phyloP scores from a whole-genome alignment of 2,329 filamentous ascomycete species.

The Neobulgaria alba region DNA sequence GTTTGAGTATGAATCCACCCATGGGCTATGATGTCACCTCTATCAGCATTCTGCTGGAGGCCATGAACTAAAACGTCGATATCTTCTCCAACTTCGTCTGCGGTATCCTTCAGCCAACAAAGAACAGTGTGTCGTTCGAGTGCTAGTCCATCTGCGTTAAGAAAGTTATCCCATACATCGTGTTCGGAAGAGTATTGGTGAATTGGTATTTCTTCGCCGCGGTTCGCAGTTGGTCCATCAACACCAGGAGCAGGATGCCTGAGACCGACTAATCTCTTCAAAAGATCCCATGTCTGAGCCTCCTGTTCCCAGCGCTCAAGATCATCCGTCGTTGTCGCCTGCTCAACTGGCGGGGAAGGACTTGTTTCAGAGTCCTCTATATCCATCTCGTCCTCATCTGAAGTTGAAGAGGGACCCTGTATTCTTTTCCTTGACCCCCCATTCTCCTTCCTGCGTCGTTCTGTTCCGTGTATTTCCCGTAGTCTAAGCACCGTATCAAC shows the following conservation, averaged over 20 bases:
- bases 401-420: constrained; percentile 22
- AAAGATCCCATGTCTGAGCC: constrained; percentile 81
- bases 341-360: constrained; percentile 24
- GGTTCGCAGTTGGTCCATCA: constrained; percentile 24
- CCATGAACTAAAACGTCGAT: constrained; percentile 70
- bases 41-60: constrained; percentile 65
- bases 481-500: constrained; percentile 36
- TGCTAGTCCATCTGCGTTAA: constrained; percentile 63
- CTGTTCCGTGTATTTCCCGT: constrained; percentile 31
- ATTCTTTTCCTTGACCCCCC: constrained; percentile 30
- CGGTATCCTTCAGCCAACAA: constrained; percentile 77
- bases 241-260: constrained; percentile 51
- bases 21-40: constrained; percentile 73
- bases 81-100: constrained; percentile 56
- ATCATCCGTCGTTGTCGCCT: constrained; percentile 35
- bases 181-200: constrained; percentile 50
- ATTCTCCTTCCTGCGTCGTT: constrained; percentile 24
- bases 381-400: constrained; percentile 27
- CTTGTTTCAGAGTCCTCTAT: constrained; percentile 47
- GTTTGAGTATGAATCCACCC: constrained; percentile 91
- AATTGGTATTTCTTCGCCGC: constrained; percentile 21
- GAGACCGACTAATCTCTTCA: constrained; percentile 55
- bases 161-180: constrained; percentile 65
- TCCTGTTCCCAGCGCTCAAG: constrained; percentile 68
- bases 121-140: constrained; percentile 72